Conservation (phyloP, 768 basidiomycete genomes). For the Crucibulum laeve region DNA sequence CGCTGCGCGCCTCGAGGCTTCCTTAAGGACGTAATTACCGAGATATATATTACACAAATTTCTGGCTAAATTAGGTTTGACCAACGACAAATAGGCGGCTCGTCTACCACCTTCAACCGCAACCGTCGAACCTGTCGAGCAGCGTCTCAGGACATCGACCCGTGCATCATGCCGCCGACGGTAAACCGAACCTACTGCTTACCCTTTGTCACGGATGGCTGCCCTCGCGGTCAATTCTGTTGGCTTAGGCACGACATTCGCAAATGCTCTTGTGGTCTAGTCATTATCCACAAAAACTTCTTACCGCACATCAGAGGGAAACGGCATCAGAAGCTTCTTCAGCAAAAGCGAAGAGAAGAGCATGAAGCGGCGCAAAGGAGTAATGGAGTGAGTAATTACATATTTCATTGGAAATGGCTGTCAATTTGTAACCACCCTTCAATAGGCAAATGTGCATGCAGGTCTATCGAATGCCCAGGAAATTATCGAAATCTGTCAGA, state of each 20-base stretch:
- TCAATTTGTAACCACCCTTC: too few species aligned
- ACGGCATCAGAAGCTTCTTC: conserved; percentile 17
- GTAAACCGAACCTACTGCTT: conserved; percentile 19
- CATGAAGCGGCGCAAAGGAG: not conserved
- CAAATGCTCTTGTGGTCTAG: conserved; percentile 29
- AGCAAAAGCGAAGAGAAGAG: not conserved
- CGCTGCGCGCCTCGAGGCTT: not conserved
- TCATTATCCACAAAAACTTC: conserved; percentile 14
- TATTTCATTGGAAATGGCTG: not conserved
- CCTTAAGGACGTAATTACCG: not conserved
- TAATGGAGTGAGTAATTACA: not conserved
- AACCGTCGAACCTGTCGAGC: too few species aligned
- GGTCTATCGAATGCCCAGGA: not conserved
- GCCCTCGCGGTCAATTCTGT: conserved; percentile 22
- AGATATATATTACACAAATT: not conserved
- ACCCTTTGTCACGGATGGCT: conserved; percentile 19
- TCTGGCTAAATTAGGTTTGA: too few species aligned
- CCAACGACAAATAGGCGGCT: not conserved
- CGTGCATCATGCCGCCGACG: too few species aligned
- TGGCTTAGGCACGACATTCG: conserved; percentile 29
- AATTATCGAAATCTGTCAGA: conserved; percentile 12
- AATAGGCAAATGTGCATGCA: not conserved
- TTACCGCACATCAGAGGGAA: conserved; percentile 23
- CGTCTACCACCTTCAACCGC: not conserved
- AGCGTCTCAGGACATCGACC: too few species aligned